Evolutionary conservation across 2,329 filamentous ascomycete genomes (phyloP).

Genomic region (Aspergillus caelatus): DNA sequence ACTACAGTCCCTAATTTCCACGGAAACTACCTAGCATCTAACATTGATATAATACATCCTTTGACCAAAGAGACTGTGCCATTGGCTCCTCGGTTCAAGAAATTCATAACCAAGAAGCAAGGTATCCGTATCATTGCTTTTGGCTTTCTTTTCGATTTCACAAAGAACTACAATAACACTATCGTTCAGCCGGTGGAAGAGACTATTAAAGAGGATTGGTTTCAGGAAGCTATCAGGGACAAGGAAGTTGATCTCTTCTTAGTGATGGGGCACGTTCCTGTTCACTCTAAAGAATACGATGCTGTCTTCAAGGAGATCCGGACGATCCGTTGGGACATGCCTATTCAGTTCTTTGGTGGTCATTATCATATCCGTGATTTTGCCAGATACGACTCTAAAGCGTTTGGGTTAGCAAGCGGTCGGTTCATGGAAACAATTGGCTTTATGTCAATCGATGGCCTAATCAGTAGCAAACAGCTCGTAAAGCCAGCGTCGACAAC

Average conservation of each 20-base stretch:
- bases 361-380: slow-evolving; percentile 89
- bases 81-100: slow-evolving; percentile 79
- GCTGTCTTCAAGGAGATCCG: slow-evolving; percentile 78
- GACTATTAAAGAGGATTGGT: slow-evolving; percentile 84
- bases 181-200: slow-evolving; percentile 78
- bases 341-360: slow-evolving; percentile 90
- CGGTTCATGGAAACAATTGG: slow-evolving; percentile 95
- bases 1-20: slow-evolving; percentile 82
- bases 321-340: slow-evolving; percentile 73
- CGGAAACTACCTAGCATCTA: slow-evolving; percentile 82
- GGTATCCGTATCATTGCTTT: slow-evolving; percentile 83
- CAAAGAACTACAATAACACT: slow-evolving; percentile 86
- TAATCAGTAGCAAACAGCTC: slow-evolving; percentile 48
- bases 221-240: slow-evolving; percentile 79
- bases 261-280: slow-evolving; percentile 81
- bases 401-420: slow-evolving; percentile 81
- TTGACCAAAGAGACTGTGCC: slow-evolving; percentile 71
- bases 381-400: slow-evolving; percentile 73
- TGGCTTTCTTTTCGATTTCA: slow-evolving; percentile 95
- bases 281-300: slow-evolving; percentile 78
- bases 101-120: slow-evolving; percentile 89
- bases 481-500: slow-evolving; percentile 28
- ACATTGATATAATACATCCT: slow-evolving; percentile 82
- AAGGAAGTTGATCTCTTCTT: slow-evolving; percentile 81
- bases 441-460: slow-evolving; percentile 82